Conservation (phyloP, 2,329 filamentous ascomycete genomes). For the Gnomoniopsis smithogilvyi region DNA sequence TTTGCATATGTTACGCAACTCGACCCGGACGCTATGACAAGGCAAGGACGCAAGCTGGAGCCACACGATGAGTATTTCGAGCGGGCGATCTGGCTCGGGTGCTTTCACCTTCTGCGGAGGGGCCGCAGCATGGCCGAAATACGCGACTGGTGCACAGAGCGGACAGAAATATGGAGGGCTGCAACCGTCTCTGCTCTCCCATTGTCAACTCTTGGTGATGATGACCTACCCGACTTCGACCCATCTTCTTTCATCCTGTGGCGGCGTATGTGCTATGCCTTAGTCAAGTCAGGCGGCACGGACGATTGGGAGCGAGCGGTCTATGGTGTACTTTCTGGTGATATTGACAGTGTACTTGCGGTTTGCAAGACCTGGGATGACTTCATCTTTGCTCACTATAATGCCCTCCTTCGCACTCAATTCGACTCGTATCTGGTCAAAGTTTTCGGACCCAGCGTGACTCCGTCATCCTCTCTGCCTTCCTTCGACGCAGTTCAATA, state of each 20-base stretch:
- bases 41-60: constrained; percentile 75
- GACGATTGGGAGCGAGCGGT: constrained; percentile 84
- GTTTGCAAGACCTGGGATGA: constrained; percentile 83
- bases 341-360: constrained; percentile 71
- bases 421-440: constrained; percentile 69
- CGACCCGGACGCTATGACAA: constrained; percentile 83
- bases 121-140: constrained; percentile 74
- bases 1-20: constrained; percentile 75
- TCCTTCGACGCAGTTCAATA: constrained; percentile 64
- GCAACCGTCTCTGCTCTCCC: constrained; percentile 74
- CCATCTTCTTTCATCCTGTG: constrained; percentile 59
- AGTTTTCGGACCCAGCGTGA: constrained; percentile 49
- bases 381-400: constrained; percentile 82
- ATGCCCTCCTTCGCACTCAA: constrained; percentile 75
- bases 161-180: constrained; percentile 86
- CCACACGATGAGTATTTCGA: constrained; percentile 86
- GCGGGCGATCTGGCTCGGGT: constrained; percentile 86
- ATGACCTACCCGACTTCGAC: constrained; percentile 38
- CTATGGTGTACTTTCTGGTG: constrained; percentile 85
- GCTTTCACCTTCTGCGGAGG: constrained; percentile 85
- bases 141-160: constrained; percentile 79
- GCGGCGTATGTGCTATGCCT: constrained; percentile 72
- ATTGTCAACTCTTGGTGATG: constrained; percentile 48
- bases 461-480: constrained; percentile 54
- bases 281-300: constrained; percentile 65